These are phyloP conservation scores for Phialemonium atrogriseum DNA, from an alignment of 2,329 filamentous ascomycete species.

Conservation along the genomic window DNA sequence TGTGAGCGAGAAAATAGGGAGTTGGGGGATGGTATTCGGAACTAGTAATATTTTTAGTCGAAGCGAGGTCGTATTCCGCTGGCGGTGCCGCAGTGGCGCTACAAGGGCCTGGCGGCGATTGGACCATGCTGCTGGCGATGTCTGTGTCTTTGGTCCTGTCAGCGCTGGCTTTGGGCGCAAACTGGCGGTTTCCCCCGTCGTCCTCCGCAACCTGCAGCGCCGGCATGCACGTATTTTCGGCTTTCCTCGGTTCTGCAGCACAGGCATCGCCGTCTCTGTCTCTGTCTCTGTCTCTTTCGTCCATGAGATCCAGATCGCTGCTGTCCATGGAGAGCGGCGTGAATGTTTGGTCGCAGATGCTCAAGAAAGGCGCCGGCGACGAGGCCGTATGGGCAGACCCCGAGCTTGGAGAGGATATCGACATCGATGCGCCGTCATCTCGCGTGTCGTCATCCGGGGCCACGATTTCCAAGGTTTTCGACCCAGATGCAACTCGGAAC, in stretches of 20 bases:
- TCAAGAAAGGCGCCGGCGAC: slow-evolving; percentile 14
- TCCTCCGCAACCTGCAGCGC: too few species aligned
- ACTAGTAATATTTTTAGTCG: slow-evolving; percentile 15
- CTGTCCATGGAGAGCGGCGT: slow-evolving; percentile 23
- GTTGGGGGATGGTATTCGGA: too few species aligned
- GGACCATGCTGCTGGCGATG: slow-evolving; percentile 19
- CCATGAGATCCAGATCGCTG: too few species aligned
- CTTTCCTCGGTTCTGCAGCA: background rate
- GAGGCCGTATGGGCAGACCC: slow-evolving; percentile 5
- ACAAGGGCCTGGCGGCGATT: too few species aligned
- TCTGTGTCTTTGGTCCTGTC: slow-evolving; percentile 1
- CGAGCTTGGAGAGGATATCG: slow-evolving; percentile 2
- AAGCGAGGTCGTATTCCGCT: slow-evolving; percentile 22
- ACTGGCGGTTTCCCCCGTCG: background rate
- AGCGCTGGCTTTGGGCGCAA: background rate
- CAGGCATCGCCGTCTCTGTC: background rate
- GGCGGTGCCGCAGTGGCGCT: slow-evolving; percentile 13
- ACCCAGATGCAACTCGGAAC: too few species aligned
- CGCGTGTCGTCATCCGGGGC: slow-evolving; percentile 10
- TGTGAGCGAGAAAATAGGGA: too few species aligned
- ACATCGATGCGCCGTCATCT: slow-evolving; percentile 5
- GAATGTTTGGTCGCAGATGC: slow-evolving; percentile 17
- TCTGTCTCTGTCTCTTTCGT: too few species aligned
- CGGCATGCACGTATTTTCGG: slow-evolving; percentile 7
- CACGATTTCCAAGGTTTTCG: too few species aligned